Conservation (phyloP, 495 filamentous ascomycete species). For the Podospora didyma region DNA sequence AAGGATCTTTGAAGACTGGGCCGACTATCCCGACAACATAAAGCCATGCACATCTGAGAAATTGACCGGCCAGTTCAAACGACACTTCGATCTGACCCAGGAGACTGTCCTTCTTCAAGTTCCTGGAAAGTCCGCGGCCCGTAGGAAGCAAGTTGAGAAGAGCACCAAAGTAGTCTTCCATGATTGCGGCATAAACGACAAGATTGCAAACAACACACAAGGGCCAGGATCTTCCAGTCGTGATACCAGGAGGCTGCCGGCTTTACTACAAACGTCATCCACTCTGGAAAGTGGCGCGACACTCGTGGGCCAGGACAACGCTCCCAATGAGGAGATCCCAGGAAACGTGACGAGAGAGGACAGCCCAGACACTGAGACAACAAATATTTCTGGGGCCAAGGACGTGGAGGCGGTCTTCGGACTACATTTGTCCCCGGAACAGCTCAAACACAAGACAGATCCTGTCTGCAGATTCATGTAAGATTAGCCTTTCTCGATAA, state of each 20-base stretch:
- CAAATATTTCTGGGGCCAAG: background rate
- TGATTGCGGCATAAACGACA: background rate
- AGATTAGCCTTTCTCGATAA: background rate
- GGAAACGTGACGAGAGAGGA: background rate
- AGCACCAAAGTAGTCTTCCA: background rate
- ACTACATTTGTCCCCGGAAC: background rate
- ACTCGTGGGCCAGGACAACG: too few species aligned
- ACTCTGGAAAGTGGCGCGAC: background rate
- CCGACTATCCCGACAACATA: background rate
- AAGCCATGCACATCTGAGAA: background rate
- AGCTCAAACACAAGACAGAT: background rate
- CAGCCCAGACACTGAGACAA: background rate
- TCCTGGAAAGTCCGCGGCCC: background rate
- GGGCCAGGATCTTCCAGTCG: background rate
- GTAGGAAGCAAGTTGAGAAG: background rate
- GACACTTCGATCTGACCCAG: conserved; percentile 3
- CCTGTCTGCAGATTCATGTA: conserved; percentile 8
- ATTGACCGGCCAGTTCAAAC: conserved; percentile 3
- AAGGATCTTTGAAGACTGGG: background rate
- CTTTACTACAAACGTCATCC: background rate
- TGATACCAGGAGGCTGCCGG: background rate
- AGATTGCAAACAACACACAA: background rate
- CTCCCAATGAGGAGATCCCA: too few species aligned
- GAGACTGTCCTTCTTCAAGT: background rate
- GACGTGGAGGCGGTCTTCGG: background rate